Conservation (phyloP, 2,329 filamentous ascomycete genomes). For the Diaporthe humulicola region DNA sequence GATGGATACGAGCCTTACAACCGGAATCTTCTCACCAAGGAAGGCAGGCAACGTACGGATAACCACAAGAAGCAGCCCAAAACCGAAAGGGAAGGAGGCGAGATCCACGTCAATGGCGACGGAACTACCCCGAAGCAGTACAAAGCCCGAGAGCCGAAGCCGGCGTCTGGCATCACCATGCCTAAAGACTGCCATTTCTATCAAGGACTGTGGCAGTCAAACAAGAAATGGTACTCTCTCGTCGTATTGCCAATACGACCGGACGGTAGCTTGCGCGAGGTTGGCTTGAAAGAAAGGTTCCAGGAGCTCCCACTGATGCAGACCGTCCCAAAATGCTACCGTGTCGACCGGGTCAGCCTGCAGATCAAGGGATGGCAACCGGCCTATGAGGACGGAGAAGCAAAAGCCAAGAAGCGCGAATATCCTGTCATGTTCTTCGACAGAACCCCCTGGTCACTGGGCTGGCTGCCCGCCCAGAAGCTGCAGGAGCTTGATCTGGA, state of each 20-base stretch:
- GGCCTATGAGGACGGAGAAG: conserved; percentile 53
- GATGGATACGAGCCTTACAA: conserved; percentile 48
- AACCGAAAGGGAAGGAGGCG: conserved; percentile 5
- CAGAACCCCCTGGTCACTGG: conserved; percentile 36
- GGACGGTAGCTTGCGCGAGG: conserved; percentile 35
- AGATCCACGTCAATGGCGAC: conserved; percentile 30
- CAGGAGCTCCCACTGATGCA: conserved; percentile 48
- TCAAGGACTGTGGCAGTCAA: conserved; percentile 47
- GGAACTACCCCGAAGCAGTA: conserved; percentile 4
- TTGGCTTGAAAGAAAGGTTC: conserved; percentile 43
- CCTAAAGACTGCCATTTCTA: conserved; percentile 52
- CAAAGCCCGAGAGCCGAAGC: conserved; percentile 8
- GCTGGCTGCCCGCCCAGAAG: conserved; percentile 36
- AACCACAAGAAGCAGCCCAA: conserved; percentile 32
- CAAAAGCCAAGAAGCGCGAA: conserved; percentile 49
- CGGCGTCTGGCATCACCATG: conserved; percentile 40
- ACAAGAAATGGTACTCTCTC: conserved; percentile 50
- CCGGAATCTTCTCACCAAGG: conserved; percentile 38
- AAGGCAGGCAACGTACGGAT: conserved; percentile 34
- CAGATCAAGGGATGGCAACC: conserved; percentile 53
- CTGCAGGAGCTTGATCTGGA: conserved; percentile 35
- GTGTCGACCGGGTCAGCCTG: conserved; percentile 43
- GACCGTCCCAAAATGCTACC: conserved; percentile 51
- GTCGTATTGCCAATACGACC: conserved; percentile 51
- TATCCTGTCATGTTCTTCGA: conserved; percentile 58